Percentiles rank a stretch among this genome's conserved stretches.
Conservation (phyloP, 2,329 filamentous ascomycete genomes). For the Pseudopithomyces maydicus region DNA sequence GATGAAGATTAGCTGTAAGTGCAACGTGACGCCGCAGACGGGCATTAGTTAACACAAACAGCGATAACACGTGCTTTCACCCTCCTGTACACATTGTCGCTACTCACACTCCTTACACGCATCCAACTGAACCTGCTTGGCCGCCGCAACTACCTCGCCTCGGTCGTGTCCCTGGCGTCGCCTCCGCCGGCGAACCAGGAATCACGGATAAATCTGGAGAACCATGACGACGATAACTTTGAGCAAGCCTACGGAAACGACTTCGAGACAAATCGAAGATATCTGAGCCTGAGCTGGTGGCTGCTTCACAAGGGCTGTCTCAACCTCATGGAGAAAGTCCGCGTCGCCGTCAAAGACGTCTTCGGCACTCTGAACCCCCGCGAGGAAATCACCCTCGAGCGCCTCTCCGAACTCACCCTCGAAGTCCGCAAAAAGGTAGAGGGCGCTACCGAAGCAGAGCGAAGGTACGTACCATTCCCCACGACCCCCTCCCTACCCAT, state of each 20-base stretch:
- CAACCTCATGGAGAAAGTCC: conserved; percentile 79
- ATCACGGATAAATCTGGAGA: conserved; percentile 84
- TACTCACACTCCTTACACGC: conserved; percentile 89
- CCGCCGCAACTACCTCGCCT: conserved; percentile 92
- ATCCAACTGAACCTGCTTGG: conserved; percentile 97
- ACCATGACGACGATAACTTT: conserved; percentile 85
- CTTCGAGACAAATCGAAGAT: conserved; percentile 93
- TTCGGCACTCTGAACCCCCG: conserved; percentile 89
- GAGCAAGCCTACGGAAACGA: conserved; percentile 88
- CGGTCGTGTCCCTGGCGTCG: conserved; percentile 87
- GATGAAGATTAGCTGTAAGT: conserved; percentile 89
- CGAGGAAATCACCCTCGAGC: conserved; percentile 82
- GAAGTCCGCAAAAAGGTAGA: conserved; percentile 86
- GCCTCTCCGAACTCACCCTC: conserved; percentile 78
- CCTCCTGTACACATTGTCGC: conserved; percentile 84
- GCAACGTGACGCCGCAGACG: not conserved
- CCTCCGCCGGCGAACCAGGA: conserved; percentile 65
- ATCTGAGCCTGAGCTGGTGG: conserved; percentile 98
- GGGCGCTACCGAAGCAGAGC: conserved; percentile 68
- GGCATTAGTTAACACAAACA: conserved; percentile 43
- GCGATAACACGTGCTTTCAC: conserved; percentile 91
- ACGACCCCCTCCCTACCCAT: not conserved
- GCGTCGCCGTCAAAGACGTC: conserved; percentile 83
- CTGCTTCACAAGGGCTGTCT: conserved; percentile 88
- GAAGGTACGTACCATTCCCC: conserved; percentile 56